Conservation (phyloP, 2,329 filamentous ascomycete genomes). For the Colletotrichum simmondsii region DNA sequence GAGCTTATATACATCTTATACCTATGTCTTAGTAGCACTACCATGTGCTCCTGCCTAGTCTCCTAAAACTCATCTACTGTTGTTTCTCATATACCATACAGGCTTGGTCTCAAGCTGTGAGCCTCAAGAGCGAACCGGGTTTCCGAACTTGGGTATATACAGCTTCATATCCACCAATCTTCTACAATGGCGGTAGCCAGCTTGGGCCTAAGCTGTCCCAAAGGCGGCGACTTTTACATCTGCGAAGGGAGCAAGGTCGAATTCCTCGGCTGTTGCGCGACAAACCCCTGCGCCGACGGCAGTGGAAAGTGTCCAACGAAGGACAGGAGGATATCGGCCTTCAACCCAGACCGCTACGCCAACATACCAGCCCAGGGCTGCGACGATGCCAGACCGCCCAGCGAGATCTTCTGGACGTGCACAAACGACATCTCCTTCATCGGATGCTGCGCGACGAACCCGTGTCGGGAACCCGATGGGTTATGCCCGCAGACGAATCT, state of each 20-base stretch:
- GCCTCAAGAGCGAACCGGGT: not conserved
- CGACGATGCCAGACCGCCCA: conserved; percentile 31
- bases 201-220: conserved; percentile 45
- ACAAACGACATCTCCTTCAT: conserved; percentile 45
- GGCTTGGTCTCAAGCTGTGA: not conserved
- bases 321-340: conserved; percentile 42
- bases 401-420: conserved; percentile 48
- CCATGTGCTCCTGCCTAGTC: not conserved
- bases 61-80: not conserved
- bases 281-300: conserved; percentile 45
- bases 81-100: not conserved
- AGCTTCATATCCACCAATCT: not conserved
- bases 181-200: not conserved
- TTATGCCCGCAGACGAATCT: conserved; percentile 40
- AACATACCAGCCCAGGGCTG: conserved; percentile 47
- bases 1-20: not conserved
- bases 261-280: conserved; percentile 55
- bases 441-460: conserved; percentile 50
- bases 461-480: conserved; percentile 40
- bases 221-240: conserved; percentile 48
- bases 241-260: conserved; percentile 43
- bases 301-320: conserved; percentile 46
- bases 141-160: not conserved
- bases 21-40: not conserved
- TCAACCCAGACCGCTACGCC: conserved; percentile 38